Conservation (phyloP, 83 land plant species). For the Diphasiastrum complanatum region DNA sequence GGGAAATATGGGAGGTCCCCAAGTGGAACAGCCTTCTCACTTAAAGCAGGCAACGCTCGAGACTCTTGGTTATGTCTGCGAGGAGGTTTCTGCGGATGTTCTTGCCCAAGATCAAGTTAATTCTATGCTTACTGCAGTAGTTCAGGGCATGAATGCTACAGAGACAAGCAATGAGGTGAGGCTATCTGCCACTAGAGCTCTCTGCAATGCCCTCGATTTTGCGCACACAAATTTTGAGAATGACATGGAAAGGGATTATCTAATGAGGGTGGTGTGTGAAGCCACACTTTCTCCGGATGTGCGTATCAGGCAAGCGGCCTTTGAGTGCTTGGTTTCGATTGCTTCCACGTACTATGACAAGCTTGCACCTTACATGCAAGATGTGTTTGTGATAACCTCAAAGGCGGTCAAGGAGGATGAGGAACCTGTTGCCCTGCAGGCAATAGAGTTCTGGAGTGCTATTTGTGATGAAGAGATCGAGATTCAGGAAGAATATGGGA, state of each 20-base stretch:
- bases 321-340: conserved; percentile 73
- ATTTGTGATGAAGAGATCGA: conserved; percentile 86
- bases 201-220: conserved; percentile 72
- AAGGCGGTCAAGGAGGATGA: conserved; percentile 75
- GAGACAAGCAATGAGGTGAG: conserved; percentile 57
- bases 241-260: conserved; percentile 79
- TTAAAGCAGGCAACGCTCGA: conserved; percentile 70
- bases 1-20: conserved; percentile 48
- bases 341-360: conserved; percentile 75
- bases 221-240: conserved; percentile 75
- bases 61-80: conserved; percentile 76
- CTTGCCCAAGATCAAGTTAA: conserved; percentile 80
- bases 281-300: conserved; percentile 59
- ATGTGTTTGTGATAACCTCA: conserved; percentile 58
- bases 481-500: conserved; percentile 65
- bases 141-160: conserved; percentile 70
- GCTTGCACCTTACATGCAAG: conserved; percentile 57
- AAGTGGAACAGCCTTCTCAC: conserved; percentile 40
- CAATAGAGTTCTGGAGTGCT: conserved; percentile 86
- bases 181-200: conserved; percentile 63
- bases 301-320: conserved; percentile 69
- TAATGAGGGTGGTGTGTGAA: conserved; percentile 84
- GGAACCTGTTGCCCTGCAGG: conserved; percentile 80
- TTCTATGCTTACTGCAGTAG: conserved; percentile 71
- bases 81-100: conserved; percentile 69